Evolutionary conservation across 2,329 filamentous ascomycete genomes (phyloP), one percentile per base, ranked within the genome.

Genomic region (Ophiostoma piceae): DNA sequence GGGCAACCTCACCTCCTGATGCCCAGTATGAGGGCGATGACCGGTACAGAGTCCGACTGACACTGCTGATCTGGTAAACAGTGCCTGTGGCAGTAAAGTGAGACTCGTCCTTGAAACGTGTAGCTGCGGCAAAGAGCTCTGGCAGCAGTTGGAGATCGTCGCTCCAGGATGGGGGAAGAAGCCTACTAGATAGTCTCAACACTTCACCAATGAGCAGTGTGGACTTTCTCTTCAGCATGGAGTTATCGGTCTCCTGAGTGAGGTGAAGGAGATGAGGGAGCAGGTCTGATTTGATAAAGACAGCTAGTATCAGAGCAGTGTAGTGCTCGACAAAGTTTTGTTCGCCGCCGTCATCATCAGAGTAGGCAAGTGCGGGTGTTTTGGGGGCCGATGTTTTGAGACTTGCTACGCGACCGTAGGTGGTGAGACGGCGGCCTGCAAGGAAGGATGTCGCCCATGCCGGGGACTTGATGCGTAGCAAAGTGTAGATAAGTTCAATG

Each of bases 21-120:
- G 77, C 73, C 70, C 79, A 79, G 7, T 81, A 79, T 0, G 84
- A 82, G 1, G 85, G 84, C 6, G 87, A 86, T 66, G 92, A 96
- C 70, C 93, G 87, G 77, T 96, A 96, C 16, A 99, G 81, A 0
- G 94, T 98, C 73, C 92, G 88, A 78, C 94, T 99, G 74, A 99
- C 93, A 77, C 94, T 97, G 80, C 97, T 97, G 69, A 99, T 96
- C 77, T 98, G 95, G 76, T 98, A 99, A 14, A 99, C 92, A 22
- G 96, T 96, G 8, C 92, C 90, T 8, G 92, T 94, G 7, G 94
- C 92, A 70, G 91, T 84, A 74, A 94, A 94, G 69, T 92, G 89
- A 32, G 88, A 85, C 39, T 94, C 87, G 26, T 88, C 84, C 29
- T 87, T 83, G 74, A 94, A 92, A 43, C 88, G 85, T 1, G 91